These are phyloP conservation scores for Lasiosphaeris hirsuta DNA, from an alignment of 495 filamentous ascomycete species.

Conservation along the genomic window DNA sequence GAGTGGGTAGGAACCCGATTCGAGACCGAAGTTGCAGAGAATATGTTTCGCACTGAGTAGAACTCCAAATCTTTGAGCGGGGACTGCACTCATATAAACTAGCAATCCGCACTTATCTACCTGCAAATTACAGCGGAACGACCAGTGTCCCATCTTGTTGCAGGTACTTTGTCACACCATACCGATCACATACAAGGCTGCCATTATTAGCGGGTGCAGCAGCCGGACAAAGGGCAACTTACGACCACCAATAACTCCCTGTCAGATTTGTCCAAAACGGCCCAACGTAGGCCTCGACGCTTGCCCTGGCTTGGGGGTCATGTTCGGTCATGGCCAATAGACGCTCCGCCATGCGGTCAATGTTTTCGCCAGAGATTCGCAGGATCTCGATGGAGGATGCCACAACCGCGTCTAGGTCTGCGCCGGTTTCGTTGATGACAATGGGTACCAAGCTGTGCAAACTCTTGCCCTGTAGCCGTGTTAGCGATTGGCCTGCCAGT, in stretches of 20 bases:
- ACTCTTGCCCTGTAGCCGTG: slow-evolving; percentile 3
- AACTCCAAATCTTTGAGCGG: no score
- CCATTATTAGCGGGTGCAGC: not conserved
- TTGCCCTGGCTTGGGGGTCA: not conserved
- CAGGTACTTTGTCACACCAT: slow-evolving; percentile 12
- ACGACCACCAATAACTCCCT: slow-evolving; percentile 19
- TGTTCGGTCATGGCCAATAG: slow-evolving; percentile 4
- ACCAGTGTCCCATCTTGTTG: slow-evolving; percentile 8
- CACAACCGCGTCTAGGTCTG: slow-evolving; percentile 5
- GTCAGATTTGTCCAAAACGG: slow-evolving; percentile 11
- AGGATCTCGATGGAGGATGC: slow-evolving; percentile 4
- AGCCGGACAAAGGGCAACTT: not conserved
- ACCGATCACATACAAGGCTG: slow-evolving; percentile 13
- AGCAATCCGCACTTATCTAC: no score
- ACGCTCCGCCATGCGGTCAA: not conserved
- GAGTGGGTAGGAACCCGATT: no score
- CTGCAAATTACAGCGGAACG: slow-evolving; percentile 6
- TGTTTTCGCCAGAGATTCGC: not conserved
- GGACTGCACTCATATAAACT: no score
- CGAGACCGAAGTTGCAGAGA: no score
- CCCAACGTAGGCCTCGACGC: slow-evolving; percentile 7
- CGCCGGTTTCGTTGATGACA: slow-evolving; percentile 3
- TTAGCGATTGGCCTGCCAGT: not conserved
- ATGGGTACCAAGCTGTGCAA: slow-evolving; percentile 10
- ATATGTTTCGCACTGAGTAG: no score